Conservation (phyloP, 768 basidiomycete species). For the Paxillus ammoniavirescens region DNA sequence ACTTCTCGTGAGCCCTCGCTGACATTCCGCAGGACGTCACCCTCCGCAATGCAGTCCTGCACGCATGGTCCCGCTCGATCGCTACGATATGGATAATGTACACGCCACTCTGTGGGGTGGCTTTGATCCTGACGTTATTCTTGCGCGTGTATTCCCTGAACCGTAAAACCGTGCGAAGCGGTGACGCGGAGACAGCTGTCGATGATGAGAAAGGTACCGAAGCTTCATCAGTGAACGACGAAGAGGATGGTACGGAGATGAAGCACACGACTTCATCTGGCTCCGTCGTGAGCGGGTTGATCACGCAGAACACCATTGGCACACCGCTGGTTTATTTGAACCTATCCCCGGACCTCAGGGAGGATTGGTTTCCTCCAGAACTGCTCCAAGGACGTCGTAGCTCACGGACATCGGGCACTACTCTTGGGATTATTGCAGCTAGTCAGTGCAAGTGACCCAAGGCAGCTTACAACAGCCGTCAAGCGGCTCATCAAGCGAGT, state of each 20-base stretch:
- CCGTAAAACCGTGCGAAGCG: too few relatives aligned
- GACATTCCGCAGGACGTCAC: conserved; percentile 41
- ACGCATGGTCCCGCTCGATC: too few relatives aligned
- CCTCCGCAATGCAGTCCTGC: conserved; percentile 36
- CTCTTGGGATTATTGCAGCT: neutral
- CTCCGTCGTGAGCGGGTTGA: neutral
- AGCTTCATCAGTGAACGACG: neutral
- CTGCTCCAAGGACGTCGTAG: conserved; percentile 12
- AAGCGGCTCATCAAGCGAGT: neutral
- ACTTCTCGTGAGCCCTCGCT: neutral
- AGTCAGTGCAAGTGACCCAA: neutral
- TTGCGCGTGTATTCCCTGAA: too few relatives aligned
- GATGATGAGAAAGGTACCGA: conserved; percentile 28
- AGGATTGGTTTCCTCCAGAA: conserved; percentile 43
- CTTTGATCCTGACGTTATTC: too few relatives aligned
- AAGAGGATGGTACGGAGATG: neutral
- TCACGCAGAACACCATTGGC: neutral
- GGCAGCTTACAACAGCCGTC: neutral
- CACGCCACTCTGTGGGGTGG: too few relatives aligned
- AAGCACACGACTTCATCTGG: neutral
- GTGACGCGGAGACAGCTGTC: neutral
- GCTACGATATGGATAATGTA: too few relatives aligned
- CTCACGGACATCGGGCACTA: neutral
- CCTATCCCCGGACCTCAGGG: conserved; percentile 34
- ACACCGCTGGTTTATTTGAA: conserved; percentile 26